These are phyloP conservation scores for Bjerkandera adusta DNA, from an alignment of 1,284 basidiomycete species.

Conservation along the genomic window DNA sequence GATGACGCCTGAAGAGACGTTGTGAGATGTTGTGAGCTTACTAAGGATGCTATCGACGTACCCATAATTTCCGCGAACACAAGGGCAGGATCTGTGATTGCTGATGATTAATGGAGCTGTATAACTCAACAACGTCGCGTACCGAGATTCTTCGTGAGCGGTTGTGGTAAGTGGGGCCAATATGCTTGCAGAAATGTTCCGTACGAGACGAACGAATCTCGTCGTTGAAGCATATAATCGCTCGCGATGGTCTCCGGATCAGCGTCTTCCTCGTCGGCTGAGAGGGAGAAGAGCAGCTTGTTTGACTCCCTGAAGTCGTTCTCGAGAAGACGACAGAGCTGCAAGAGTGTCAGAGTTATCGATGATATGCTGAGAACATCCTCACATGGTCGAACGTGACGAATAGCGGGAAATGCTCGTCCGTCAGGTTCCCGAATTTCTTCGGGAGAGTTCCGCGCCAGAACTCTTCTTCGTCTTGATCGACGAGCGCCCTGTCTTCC, in stretches of 20 bases:
- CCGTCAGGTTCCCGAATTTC: constrained; percentile 53
- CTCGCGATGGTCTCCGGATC: constrained; percentile 16
- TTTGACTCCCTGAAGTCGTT: constrained; percentile 31
- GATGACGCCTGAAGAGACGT: constrained; percentile 51
- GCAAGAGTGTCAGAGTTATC: not conserved
- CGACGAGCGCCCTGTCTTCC: constrained; percentile 38
- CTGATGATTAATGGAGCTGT: not conserved
- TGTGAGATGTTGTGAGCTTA: not conserved
- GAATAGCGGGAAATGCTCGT: constrained; percentile 70
- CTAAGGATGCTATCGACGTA: constrained; percentile 20
- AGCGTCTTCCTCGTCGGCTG: not conserved
- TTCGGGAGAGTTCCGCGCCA: constrained; percentile 48
- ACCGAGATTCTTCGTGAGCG: constrained; percentile 56
- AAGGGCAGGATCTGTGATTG: constrained; percentile 51
- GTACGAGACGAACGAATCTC: constrained; percentile 41
- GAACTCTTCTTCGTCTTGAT: constrained; percentile 46
- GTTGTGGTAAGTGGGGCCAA: constrained; percentile 63
- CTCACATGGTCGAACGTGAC: constrained; percentile 61
- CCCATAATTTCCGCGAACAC: constrained; percentile 73
- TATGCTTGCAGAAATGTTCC: constrained; percentile 51
- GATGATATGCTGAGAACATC: not conserved
- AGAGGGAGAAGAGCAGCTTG: not conserved
- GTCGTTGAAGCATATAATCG: constrained; percentile 27
- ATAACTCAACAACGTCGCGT: constrained; percentile 4
- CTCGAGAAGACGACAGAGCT: constrained; percentile 45